Evolutionary conservation across 495 filamentous ascomycete species (phyloP), one percentile per base, ranked within the genome.

Genomic region (Penicillium herquei): DNA sequence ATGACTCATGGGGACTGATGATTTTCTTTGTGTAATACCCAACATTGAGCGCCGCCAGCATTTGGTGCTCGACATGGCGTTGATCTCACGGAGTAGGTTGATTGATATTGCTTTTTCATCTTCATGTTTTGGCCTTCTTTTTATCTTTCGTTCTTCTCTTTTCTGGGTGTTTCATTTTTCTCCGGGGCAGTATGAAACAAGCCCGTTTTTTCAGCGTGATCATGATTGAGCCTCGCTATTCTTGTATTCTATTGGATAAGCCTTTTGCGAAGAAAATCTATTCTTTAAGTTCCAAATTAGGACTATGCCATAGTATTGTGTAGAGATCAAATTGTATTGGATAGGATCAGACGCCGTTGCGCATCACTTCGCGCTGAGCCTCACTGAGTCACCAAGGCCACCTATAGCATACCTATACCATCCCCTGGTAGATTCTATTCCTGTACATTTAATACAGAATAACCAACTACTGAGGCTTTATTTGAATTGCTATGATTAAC

Each of bases 1-100:
- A 39, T 46, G 26, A 26, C 31, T 32, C 51, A n/a, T 46, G 42
- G 55, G 55, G 54, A 63, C 32, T 56, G 61, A 66, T 64, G 61
- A 61, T 54, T 67, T 55, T 49, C 34, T 58, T 62, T 55, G 47
- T 64, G 62, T 67, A 65, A 67, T 67, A 67, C 62, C 65, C 65
- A 62, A 61, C 61, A 67, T 60, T 55, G 51, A 57, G 58, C 51
- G 56, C 52, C 48, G 52, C 44, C 30, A 44, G 62, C 54, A 53
- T 55, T 48, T 51, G 57, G 56, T 46, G 51, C 57, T 48, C 48
- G n/a, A 59, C 54, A 59, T 64, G 64, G 64, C 64, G 61, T 64
- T 67, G 43, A 54, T 51, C 42, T 62, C 21, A 54, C 39, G 57
- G 57, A 64, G 54, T 56, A 50, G 47, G 49, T 44, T 55, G 55